Evolutionary conservation across 306 rosid genomes (phyloP).

Genomic region (Cucurbita maxima): DNA sequence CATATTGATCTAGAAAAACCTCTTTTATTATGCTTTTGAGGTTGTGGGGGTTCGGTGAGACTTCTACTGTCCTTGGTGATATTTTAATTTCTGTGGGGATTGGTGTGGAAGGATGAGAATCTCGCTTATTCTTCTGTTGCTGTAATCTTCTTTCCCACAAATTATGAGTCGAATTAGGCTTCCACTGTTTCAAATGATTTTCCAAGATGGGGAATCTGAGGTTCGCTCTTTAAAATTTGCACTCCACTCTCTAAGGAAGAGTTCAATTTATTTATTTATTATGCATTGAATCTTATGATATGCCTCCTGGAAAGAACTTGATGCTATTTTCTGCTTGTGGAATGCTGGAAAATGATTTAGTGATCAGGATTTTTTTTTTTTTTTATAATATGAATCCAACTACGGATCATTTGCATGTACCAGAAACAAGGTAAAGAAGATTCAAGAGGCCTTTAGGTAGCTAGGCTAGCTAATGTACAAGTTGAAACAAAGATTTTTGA

Average conservation of each 20-base stretch:
- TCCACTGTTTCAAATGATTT: neutral
- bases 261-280: neutral
- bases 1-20: neutral
- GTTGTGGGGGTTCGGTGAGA: neutral
- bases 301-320: neutral
- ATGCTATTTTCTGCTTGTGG: neutral
- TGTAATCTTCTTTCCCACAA: neutral
- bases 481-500: too few species aligned
- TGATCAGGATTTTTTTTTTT: neutral
- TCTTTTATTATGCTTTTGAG: neutral
- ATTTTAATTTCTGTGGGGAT: neutral
- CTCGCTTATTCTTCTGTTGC: neutral
- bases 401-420: too few species aligned
- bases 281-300: neutral
- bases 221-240: neutral
- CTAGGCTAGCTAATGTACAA: too few species aligned
- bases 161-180: neutral
- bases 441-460: too few species aligned
- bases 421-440: too few species aligned
- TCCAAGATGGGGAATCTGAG: neutral
- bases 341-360: neutral
- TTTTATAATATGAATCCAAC: too few species aligned
- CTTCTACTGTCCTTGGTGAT: neutral
- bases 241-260: neutral
- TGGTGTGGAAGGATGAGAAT: neutral